These are phyloP conservation scores for Xylariomycetidae sp. DNA, from an alignment of 2,329 filamentous ascomycete genomes.

Conservation along the genomic window DNA sequence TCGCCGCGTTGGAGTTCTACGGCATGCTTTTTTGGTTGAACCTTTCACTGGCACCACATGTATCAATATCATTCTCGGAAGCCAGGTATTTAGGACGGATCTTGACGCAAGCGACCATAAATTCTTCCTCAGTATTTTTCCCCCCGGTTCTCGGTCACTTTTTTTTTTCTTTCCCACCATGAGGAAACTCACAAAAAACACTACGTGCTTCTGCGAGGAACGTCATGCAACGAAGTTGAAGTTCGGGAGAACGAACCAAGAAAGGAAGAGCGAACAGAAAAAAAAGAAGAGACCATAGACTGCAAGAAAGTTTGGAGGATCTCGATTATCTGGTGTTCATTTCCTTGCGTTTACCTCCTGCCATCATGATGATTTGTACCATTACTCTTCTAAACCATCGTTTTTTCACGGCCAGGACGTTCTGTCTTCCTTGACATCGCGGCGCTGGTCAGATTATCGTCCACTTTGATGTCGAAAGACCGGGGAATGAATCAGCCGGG, in stretches of 20 bases:
- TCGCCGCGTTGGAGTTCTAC: neutral
- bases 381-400: constrained; percentile 25
- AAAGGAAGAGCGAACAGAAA: constrained; percentile 5
- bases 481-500: too few relatives aligned
- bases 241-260: too few relatives aligned
- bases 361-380: constrained; percentile 11
- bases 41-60: too few relatives aligned
- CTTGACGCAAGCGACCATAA: too few relatives aligned
- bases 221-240: too few relatives aligned
- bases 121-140: neutral
- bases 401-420: too few relatives aligned
- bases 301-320: constrained; percentile 14
- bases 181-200: constrained; percentile 2
- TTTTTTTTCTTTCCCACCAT: neutral
- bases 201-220: neutral
- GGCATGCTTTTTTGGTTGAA: constrained; percentile 4
- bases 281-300: constrained; percentile 10
- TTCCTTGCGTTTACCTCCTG: too few relatives aligned
- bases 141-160: neutral
- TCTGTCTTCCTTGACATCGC: too few relatives aligned
- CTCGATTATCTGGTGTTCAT: too few relatives aligned
- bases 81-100: too few relatives aligned
- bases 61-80: constrained; percentile 14
- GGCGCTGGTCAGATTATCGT: too few relatives aligned
- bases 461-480: too few relatives aligned